Percentiles rank a stretch among this genome's conserved stretches.
Evolutionary conservation across 75 land plant genomes (phyloP).

Genomic region (Pinus albicaulis): DNA sequence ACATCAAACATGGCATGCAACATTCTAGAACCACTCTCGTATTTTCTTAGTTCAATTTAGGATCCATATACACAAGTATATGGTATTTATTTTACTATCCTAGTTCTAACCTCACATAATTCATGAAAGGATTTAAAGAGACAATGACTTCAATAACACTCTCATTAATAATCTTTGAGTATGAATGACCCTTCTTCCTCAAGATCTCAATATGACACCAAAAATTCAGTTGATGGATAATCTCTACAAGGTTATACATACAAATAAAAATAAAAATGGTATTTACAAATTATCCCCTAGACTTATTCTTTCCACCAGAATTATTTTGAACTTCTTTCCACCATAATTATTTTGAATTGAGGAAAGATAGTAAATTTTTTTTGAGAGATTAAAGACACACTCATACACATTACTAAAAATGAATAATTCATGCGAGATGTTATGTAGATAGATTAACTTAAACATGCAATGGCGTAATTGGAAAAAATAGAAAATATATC

Average conservation of each 20-base stretch:
- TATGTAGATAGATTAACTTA: too few species aligned
- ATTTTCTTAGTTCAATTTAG: too few species aligned
- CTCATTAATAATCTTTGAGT: conserved; percentile 94
- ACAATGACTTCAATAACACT: conserved; percentile 92
- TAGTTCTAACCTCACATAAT: conserved; percentile 92
- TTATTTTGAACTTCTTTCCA: too few species aligned
- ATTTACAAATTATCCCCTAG: not conserved
- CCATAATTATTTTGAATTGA: too few species aligned
- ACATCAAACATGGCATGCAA: not conserved
- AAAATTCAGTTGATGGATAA: not conserved
- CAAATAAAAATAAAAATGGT: not conserved
- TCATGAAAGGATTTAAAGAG: conserved; percentile 97
- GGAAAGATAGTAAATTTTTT: too few species aligned
- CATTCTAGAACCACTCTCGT: not conserved
- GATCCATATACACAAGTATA: too few species aligned
- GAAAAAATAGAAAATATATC: too few species aligned
- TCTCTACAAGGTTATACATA: not conserved
- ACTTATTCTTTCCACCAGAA: too few species aligned
- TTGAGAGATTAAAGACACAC: too few species aligned
- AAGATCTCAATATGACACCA: conserved; percentile 77
- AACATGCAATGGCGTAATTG: too few species aligned
- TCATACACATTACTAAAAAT: too few species aligned
- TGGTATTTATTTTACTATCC: conserved; percentile 32
- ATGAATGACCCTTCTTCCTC: conserved; percentile 96
- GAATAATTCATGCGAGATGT: too few species aligned